A percentile compares a stretch with the other conserved stretches of the same genome.
These are phyloP conservation scores for Dryas drummondii DNA, from an alignment of 306 rosid species.

Conservation along the genomic window DNA sequence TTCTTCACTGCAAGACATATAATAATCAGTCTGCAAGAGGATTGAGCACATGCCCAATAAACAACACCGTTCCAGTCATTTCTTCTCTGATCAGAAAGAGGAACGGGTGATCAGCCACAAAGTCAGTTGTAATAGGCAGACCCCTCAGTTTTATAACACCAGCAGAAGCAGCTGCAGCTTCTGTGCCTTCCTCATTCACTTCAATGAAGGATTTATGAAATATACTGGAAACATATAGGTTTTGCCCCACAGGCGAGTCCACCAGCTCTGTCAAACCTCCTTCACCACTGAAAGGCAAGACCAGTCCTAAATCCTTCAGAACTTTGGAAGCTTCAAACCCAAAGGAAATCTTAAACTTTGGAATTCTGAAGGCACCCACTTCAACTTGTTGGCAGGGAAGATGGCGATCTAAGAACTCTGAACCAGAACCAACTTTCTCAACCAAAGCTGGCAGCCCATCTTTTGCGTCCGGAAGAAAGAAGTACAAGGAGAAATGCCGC, in stretches of 20 bases:
- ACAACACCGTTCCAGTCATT: constrained; percentile 59
- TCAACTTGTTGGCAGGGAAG: constrained; percentile 40
- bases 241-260: constrained; percentile 46
- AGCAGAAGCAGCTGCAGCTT: constrained; percentile 71
- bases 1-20: neutral
- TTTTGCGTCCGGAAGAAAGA: constrained; percentile 67
- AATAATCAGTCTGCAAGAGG: constrained; percentile 46
- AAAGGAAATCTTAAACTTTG: constrained; percentile 72
- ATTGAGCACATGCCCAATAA: constrained; percentile 69
- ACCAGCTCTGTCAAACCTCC: constrained; percentile 71
- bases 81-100: constrained; percentile 68
- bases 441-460: constrained; percentile 67
- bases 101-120: constrained; percentile 84
- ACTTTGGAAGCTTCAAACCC: constrained; percentile 51
- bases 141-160: constrained; percentile 18
- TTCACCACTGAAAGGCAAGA: constrained; percentile 53
- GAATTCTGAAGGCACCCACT: constrained; percentile 70
- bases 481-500: constrained; percentile 62
- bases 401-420: constrained; percentile 50
- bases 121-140: constrained; percentile 29
- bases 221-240: constrained; percentile 51
- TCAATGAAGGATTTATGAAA: constrained; percentile 67
- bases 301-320: constrained; percentile 62
- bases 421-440: constrained; percentile 51
- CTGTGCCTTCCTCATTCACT: constrained; percentile 88